These are phyloP conservation scores for Hirschfeldia incana DNA, from an alignment of 345 rosid genomes.

Conservation along the genomic window DNA sequence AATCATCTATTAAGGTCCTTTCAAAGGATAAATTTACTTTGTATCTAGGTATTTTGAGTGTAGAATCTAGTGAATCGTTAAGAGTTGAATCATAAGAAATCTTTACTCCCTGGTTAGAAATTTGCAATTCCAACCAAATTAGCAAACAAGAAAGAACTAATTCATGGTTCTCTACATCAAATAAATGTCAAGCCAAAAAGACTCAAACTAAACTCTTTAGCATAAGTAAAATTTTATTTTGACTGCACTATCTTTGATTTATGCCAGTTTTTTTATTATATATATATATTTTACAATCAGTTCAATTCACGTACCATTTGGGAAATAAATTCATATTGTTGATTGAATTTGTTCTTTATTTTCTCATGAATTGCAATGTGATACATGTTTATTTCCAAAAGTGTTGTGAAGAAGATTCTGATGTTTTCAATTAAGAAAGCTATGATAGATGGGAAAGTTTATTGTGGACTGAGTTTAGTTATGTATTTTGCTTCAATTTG, in stretches of 20 bases:
- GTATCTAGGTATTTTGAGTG: not conserved
- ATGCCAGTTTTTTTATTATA: too few relatives aligned
- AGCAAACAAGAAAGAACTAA: not conserved
- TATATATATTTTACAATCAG: too few relatives aligned
- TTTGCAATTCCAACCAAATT: not conserved
- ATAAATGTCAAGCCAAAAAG: not conserved
- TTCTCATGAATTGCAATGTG: too few relatives aligned
- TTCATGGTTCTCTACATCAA: not conserved
- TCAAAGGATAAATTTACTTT: not conserved
- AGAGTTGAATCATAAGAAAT: not conserved
- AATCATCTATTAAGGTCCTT: not conserved
- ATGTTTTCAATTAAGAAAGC: too few relatives aligned
- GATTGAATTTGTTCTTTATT: too few relatives aligned
- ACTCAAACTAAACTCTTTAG: not conserved
- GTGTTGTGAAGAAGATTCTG: too few relatives aligned
- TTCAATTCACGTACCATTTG: too few relatives aligned
- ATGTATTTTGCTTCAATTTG: too few relatives aligned
- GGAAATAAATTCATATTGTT: conserved; percentile 21
- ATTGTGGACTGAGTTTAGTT: too few relatives aligned
- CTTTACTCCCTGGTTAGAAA: not conserved
- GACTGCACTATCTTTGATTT: not conserved
- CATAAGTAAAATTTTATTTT: not conserved
- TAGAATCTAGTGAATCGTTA: too few relatives aligned
- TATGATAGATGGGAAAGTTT: too few relatives aligned
- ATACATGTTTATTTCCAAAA: too few relatives aligned